Conservation (phyloP, 179 eudicot species). For the Sideroxylon spinosum region DNA sequence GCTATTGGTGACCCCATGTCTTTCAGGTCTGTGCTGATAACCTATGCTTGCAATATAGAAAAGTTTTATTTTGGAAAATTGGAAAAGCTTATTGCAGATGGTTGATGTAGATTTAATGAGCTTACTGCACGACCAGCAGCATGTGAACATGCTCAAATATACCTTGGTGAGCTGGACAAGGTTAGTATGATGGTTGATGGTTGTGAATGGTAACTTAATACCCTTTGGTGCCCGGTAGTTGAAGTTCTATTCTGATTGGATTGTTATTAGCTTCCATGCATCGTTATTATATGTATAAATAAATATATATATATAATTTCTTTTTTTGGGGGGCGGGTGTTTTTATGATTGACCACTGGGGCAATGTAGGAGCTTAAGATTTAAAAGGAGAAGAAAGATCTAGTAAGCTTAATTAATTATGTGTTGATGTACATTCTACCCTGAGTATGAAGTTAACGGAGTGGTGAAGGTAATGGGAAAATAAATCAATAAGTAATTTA, state of each 20-base stretch:
- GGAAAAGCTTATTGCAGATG: constrained; percentile 16
- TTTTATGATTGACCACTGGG: no score
- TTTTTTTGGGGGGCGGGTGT: no score
- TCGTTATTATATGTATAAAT: no score
- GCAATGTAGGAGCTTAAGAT: no score
- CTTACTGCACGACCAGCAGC: constrained; percentile 88
- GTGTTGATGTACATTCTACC: no score
- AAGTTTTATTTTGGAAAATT: constrained; percentile 16
- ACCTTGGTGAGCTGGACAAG: constrained; percentile 64
- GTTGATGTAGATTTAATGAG: constrained; percentile 56
- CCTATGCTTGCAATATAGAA: background rate
- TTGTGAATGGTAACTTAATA: background rate
- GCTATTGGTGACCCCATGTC: constrained; percentile 91
- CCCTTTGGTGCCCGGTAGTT: background rate
- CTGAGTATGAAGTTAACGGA: no score
- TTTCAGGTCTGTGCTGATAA: constrained; percentile 51
- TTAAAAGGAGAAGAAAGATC: no score
- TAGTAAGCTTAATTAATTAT: no score
- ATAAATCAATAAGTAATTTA: no score
- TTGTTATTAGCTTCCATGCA: no score
- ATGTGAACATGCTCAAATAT: constrained; percentile 52
- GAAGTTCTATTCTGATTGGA: constrained; percentile 4
- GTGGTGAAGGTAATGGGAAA: no score
- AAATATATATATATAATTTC: no score
- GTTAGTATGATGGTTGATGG: constrained; percentile 32